Percentiles rank a stretch among this genome's conserved stretches.
Conservation (phyloP, 2,329 filamentous ascomycete species). For the Fusarium cicatricum region DNA sequence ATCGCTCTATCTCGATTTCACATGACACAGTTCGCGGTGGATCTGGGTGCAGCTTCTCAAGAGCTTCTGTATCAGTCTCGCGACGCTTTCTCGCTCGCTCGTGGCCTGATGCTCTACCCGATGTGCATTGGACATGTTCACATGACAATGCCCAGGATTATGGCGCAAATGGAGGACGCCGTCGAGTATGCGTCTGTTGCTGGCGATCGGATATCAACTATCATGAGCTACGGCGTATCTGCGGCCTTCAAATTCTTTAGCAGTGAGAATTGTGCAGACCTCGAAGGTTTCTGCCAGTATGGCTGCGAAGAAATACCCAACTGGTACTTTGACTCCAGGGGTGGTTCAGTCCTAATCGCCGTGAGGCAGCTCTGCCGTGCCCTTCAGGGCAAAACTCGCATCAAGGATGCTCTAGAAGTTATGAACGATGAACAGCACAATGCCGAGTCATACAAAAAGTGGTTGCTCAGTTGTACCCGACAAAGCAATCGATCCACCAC, state of each 20-base stretch:
- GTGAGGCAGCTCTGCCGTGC: conserved; percentile 73
- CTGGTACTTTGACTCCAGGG: conserved; percentile 75
- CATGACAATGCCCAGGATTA: conserved; percentile 65
- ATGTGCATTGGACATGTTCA: conserved; percentile 76
- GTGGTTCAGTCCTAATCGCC: conserved; percentile 73
- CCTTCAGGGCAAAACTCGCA: conserved; percentile 76
- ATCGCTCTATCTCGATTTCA: conserved; percentile 75
- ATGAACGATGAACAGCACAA: conserved; percentile 75
- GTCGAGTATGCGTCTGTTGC: conserved; percentile 71
- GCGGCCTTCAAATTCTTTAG: conserved; percentile 74
- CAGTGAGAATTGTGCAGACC: conserved; percentile 72
- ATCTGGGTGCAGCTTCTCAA: conserved; percentile 69
- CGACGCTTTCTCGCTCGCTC: conserved; percentile 71
- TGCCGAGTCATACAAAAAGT: conserved; percentile 65
- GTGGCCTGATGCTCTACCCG: conserved; percentile 74
- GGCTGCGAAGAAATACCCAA: conserved; percentile 77
- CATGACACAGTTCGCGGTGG: conserved; percentile 72
- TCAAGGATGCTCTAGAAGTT: conserved; percentile 59
- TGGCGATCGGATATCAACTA: conserved; percentile 75
- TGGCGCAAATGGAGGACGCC: conserved; percentile 69
- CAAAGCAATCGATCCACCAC: conserved; percentile 71
- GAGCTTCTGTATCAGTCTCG: conserved; percentile 70
- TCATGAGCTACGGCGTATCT: conserved; percentile 74
- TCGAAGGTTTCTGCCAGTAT: conserved; percentile 75
- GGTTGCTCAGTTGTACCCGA: conserved; percentile 59